Conservation (phyloP, 2,329 filamentous ascomycete genomes). For the Ramichloridium luteum region DNA sequence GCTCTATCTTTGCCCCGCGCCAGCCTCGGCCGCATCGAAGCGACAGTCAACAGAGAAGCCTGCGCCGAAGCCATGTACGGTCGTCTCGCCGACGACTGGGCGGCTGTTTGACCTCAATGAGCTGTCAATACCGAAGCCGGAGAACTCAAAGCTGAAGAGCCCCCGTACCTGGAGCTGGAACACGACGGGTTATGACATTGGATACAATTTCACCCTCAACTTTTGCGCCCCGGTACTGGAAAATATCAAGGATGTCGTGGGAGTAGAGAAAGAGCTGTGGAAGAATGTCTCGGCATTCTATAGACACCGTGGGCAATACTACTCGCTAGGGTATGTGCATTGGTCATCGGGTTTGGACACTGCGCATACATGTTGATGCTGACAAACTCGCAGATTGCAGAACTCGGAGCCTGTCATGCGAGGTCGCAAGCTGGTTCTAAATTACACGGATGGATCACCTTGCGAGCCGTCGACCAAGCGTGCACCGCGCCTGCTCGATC, state of each 20-base stretch:
- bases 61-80: slow-evolving; percentile 46
- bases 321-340: slow-evolving; percentile 59
- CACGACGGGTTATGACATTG: slow-evolving; percentile 63
- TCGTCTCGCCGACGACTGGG: slow-evolving; percentile 47
- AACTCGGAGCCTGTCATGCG: slow-evolving; percentile 43
- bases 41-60: slow-evolving; percentile 19
- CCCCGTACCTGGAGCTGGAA: slow-evolving; percentile 49
- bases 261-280: slow-evolving; percentile 51
- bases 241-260: slow-evolving; percentile 40
- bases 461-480: slow-evolving; percentile 28
- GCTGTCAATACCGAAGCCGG: slow-evolving; percentile 41
- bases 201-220: slow-evolving; percentile 72
- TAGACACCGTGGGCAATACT: slow-evolving; percentile 50
- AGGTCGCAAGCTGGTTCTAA: slow-evolving; percentile 50
- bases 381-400: slow-evolving; percentile 36
- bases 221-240: slow-evolving; percentile 68
- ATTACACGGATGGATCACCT: slow-evolving; percentile 39
- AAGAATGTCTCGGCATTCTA: slow-evolving; percentile 72
- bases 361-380: slow-evolving; percentile 2
- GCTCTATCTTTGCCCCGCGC: slow-evolving; percentile 19
- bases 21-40: slow-evolving; percentile 23
- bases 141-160: slow-evolving; percentile 35
- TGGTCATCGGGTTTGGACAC: neutral
- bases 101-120: slow-evolving; percentile 52
- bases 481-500: slow-evolving; percentile 16